These are phyloP conservation scores for Lasiodiplodia sp. DNA, from an alignment of 2,329 filamentous ascomycete species.

Conservation along the genomic window DNA sequence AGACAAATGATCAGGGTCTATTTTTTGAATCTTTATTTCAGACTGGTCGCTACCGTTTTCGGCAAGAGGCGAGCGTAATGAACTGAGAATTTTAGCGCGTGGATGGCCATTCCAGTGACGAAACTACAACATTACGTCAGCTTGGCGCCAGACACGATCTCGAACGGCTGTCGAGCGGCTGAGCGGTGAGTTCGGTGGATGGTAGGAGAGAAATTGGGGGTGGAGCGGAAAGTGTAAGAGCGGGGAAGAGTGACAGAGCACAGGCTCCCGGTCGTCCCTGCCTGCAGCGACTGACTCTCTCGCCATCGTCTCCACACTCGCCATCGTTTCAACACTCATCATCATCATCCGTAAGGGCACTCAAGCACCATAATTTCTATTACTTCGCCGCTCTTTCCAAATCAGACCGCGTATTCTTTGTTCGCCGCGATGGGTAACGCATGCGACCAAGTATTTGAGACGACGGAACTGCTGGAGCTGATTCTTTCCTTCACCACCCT, in stretches of 20 bases:
- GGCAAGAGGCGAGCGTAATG: no score
- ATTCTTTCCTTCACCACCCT: slow-evolving; percentile 1
- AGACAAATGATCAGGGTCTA: no score
- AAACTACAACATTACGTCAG: no score
- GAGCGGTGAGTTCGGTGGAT: background rate
- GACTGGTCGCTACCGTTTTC: no score
- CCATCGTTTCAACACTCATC: background rate
- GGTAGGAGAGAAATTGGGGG: background rate
- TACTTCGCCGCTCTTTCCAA: background rate
- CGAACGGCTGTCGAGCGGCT: no score
- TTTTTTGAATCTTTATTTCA: no score
- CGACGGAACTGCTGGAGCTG: slow-evolving; percentile 15
- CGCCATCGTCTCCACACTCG: background rate
- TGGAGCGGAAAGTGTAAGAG: background rate
- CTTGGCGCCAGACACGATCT: no score
- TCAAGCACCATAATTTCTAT: background rate
- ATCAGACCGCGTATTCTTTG: no score
- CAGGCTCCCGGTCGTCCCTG: background rate
- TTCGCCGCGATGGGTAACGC: background rate
- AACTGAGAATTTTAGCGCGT: no score
- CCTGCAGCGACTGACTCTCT: background rate
- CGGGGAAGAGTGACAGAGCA: background rate
- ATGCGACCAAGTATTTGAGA: background rate
- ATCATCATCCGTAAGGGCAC: background rate
- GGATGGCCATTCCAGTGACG: no score